Evolutionary conservation across 2,329 filamentous ascomycete species (phyloP).

Genomic region (Allantophomopsis cytisporea): DNA sequence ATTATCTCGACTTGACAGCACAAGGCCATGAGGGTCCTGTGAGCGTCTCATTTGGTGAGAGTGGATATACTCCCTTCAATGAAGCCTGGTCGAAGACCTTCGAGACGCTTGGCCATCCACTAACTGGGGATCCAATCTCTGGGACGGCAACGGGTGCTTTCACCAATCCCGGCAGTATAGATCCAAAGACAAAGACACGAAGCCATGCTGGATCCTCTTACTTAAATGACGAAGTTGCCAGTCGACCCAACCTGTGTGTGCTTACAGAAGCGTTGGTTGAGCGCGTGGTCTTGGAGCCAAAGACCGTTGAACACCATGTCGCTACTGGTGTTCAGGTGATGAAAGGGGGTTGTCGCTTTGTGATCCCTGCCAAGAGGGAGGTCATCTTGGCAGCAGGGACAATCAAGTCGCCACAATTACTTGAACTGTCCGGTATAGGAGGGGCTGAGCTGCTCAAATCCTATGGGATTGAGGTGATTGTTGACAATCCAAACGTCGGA

Average conservation of each 20-base stretch:
- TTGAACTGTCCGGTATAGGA: conserved; percentile 31
- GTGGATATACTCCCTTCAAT: no score
- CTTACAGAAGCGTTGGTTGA: no score
- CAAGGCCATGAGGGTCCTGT: conserved; percentile 36
- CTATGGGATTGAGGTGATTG: conserved; percentile 20
- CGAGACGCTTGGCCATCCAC: no score
- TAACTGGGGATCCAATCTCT: no score
- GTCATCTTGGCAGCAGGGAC: conserved; percentile 29
- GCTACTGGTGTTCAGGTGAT: conserved; percentile 24
- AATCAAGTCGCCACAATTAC: conserved; percentile 25
- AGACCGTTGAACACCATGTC: conserved; percentile 29
- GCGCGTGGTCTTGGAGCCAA: no score
- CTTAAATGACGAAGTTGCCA: conserved; percentile 30
- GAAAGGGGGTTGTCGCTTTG: conserved; percentile 22
- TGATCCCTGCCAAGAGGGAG: conserved; percentile 19
- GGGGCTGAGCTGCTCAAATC: conserved; percentile 19
- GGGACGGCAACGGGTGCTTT: no score
- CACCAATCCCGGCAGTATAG: no score
- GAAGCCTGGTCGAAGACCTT: no score
- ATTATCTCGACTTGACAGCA: conserved; percentile 20
- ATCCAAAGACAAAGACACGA: no score
- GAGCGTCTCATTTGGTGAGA: conserved; percentile 16
- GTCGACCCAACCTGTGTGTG: conserved; percentile 19
- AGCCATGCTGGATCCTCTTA: conserved; percentile 39
- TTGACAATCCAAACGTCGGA: conserved; percentile 23